Base-by-base conservation (phyloP, 2,329 filamentous ascomycete species). In the Catunica adiposa region DNA sequence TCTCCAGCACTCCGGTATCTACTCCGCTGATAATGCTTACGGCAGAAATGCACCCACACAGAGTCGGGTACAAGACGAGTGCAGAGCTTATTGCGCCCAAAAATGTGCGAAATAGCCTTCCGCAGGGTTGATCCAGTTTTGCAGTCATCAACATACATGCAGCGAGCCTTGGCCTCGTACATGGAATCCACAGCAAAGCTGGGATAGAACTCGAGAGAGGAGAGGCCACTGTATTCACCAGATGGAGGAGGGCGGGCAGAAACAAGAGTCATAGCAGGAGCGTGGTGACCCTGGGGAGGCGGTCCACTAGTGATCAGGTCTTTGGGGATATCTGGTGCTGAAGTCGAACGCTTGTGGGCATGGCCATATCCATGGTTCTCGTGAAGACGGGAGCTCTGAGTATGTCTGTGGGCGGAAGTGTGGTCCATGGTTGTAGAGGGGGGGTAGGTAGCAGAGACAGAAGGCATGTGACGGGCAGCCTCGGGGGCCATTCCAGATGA, bases 101-200 rank as follows among this genome's bases (percentile, higher is more conserved):
- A 90, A 56, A 89, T 77, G 63, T 92, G 85, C 0, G 84, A 88
- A 58, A 90, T 83, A 3, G 83, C 80, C 68, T 90, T 90, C 51
- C 86, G 79, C 23, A 76, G 75, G 56, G 78, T 73, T 3, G 78
- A 80, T 3, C 73, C 73, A 0, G 78, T 82, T 48, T 77, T 72
- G 63, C 80, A 84, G 59, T 76, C 70, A 1, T 59, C 57, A 20
- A 59, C 59, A 22, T 59, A 57, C 55, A 59, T 57, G 53, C 59
- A 55, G 50, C 55, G 53, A 20, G 57, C 53, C 53, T 58, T 58
- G 20, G 52, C 50, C 25, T 58, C 56, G 14, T 58, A 58, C 53
- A 58, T 58, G 9, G 56, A 58, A 40, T 58, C 56, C 37, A 58
- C 50, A 15, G 56, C 56, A 52, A 55, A 58, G 52, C 52, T 55